Percentiles rank a stretch among this genome's conserved stretches.
phyloP scores from a whole-genome alignment of 2,329 filamentous ascomycete genomes.

The Raffaelea arxii region DNA sequence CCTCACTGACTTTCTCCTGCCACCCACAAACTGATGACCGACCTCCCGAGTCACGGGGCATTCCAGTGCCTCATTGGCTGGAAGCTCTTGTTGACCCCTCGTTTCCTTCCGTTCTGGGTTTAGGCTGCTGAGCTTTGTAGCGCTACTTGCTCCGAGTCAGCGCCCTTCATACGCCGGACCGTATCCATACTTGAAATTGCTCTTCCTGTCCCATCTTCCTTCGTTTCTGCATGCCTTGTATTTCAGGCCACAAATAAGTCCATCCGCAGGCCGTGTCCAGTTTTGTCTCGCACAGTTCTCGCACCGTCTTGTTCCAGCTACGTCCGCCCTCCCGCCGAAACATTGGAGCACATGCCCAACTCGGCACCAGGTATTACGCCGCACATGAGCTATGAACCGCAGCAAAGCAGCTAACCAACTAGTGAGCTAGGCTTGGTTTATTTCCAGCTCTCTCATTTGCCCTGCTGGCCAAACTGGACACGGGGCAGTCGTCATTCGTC shows the following conservation, averaged over 20 bases:
- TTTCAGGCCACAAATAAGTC: background rate
- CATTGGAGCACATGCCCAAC: too few relatives aligned
- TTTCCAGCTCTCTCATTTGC: slow-evolving; percentile 5
- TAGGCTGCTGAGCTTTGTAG: too few relatives aligned
- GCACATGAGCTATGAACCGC: too few relatives aligned
- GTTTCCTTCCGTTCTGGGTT: too few relatives aligned
- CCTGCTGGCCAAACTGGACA: slow-evolving; percentile 1
- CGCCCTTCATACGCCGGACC: background rate
- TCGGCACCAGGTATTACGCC: too few relatives aligned
- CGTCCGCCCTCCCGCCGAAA: too few relatives aligned
- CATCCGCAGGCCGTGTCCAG: background rate
- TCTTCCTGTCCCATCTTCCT: background rate
- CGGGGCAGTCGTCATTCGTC: slow-evolving; percentile 9
- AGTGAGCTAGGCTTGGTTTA: slow-evolving; percentile 1
- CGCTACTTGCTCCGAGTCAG: background rate
- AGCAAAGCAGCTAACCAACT: too few relatives aligned
- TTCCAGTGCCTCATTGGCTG: background rate
- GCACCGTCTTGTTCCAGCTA: background rate
- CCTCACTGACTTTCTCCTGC: background rate
- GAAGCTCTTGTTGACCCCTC: background rate
- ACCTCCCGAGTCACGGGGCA: slow-evolving; percentile 4
- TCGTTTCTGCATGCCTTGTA: background rate
- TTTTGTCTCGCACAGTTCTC: background rate
- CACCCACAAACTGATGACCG: slow-evolving; percentile 8
- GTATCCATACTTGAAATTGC: background rate